Conservation (phyloP, 805 yeast species). For the Ogataea polymorpha region DNA sequence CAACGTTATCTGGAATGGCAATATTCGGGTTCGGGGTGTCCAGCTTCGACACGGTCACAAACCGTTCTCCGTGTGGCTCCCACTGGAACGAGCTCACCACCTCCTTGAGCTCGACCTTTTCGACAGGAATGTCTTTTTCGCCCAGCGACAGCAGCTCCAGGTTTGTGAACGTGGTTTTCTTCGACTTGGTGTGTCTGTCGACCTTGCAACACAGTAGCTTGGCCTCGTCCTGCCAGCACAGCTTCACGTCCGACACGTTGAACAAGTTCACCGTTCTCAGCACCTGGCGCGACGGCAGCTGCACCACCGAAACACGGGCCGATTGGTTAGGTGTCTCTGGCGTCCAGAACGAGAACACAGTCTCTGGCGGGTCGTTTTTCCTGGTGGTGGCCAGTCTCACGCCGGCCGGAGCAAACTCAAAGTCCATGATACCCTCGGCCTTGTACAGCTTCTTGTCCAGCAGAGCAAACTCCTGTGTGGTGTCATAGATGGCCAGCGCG, state of each 20-base stretch:
- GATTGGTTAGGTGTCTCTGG: constrained; percentile 90
- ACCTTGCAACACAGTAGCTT: constrained; percentile 87
- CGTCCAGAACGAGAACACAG: constrained; percentile 89
- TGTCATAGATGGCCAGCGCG: constrained; percentile 86
- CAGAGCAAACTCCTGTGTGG: constrained; percentile 65
- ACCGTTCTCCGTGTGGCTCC: constrained; percentile 93
- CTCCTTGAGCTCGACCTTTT: constrained; percentile 88
- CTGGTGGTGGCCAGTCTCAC: constrained; percentile 58
- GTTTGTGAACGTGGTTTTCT: constrained; percentile 86
- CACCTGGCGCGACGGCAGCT: constrained; percentile 76
- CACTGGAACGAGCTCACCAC: constrained; percentile 85
- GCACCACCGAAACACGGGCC: constrained; percentile 89
- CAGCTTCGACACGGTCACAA: constrained; percentile 68
- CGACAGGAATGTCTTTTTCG: constrained; percentile 92
- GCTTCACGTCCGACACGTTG: constrained; percentile 86
- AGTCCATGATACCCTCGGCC: constrained; percentile 81
- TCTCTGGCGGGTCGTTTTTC: constrained; percentile 51
- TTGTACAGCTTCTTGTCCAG: constrained; percentile 83
- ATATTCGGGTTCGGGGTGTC: constrained; percentile 54
- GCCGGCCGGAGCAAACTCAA: constrained; percentile 92
- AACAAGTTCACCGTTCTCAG: constrained; percentile 90
- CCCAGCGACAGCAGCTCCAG: constrained; percentile 84
- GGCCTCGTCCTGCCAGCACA: constrained; percentile 93
- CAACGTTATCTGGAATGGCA: constrained; percentile 58
- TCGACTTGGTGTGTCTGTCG: constrained; percentile 94